Evolutionary conservation across 2,329 filamentous ascomycete genomes (phyloP).

Genomic region (Triangularia verruculosa): DNA sequence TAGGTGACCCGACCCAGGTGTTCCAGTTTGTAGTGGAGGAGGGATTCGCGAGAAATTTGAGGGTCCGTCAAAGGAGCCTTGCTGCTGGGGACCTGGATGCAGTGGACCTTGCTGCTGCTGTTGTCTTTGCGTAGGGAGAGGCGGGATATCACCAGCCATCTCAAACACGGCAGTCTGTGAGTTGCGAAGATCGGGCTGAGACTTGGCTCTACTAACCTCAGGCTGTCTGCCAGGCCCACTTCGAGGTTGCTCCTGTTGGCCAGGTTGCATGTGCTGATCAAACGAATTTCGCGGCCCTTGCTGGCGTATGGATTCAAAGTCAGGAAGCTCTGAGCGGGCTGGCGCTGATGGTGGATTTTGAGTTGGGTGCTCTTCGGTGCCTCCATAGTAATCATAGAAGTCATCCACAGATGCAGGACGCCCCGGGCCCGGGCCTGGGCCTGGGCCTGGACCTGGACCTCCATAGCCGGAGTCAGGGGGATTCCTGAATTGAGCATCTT

Average conservation of each 20-base stretch:
- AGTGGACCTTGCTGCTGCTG: conserved; percentile 28
- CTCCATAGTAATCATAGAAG: conserved; percentile 56
- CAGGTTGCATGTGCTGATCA: conserved; percentile 47
- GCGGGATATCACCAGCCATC: conserved; percentile 64
- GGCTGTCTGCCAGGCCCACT: conserved; percentile 50
- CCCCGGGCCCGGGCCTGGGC: conserved; percentile 28
- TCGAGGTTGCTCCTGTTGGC: conserved; percentile 41
- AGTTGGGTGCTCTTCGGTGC: conserved; percentile 32
- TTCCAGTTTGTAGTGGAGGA: conserved; percentile 16
- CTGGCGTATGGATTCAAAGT: conserved; percentile 42
- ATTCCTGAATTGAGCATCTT: conserved; percentile 33
- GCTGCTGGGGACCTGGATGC: conserved; percentile 22
- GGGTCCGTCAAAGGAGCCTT: conserved; percentile 22
- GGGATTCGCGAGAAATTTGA: conserved; percentile 17
- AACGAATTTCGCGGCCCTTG: conserved; percentile 43
- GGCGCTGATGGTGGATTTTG: conserved; percentile 27
- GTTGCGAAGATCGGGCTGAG: conserved; percentile 63
- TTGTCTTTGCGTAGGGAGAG: conserved; percentile 42
- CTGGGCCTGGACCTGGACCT: conserved; percentile 18
- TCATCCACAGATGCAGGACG: conserved; percentile 45
- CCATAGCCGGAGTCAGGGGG: conserved; percentile 36
- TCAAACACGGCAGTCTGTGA: conserved; percentile 70
- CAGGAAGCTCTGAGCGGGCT: conserved; percentile 35
- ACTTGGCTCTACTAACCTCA: conserved; percentile 59
- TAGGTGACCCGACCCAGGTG: conserved; percentile 22